These are phyloP conservation scores for Anthostomella pinea DNA, from an alignment of 2,329 filamentous ascomycete genomes.

Conservation along the genomic window DNA sequence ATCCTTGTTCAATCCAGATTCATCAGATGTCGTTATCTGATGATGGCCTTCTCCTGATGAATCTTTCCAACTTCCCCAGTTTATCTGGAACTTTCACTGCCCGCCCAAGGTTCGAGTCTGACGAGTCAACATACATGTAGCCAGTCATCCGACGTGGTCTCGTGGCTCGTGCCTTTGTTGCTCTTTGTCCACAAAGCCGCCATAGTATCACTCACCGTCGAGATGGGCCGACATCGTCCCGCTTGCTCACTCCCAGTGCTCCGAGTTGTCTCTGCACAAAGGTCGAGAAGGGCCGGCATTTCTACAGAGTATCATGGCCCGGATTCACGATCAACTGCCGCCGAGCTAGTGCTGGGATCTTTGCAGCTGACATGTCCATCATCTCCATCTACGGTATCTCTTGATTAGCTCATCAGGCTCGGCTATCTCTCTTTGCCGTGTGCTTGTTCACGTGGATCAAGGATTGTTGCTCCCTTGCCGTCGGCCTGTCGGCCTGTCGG, in stretches of 20 bases:
- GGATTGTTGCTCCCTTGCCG: too few relatives aligned
- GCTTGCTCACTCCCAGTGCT: too few relatives aligned
- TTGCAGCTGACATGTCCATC: not conserved
- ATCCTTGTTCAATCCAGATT: too few relatives aligned
- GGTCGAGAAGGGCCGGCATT: conserved; percentile 17
- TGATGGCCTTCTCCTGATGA: conserved; percentile 1
- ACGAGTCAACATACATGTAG: not conserved
- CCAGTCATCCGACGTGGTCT: too few relatives aligned
- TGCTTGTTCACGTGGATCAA: too few relatives aligned
- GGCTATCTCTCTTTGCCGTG: not conserved
- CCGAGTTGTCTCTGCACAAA: conserved; percentile 13
- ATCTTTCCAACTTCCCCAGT: not conserved
- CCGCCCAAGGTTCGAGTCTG: not conserved
- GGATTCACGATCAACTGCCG: not conserved
- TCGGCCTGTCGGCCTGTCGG: too few relatives aligned
- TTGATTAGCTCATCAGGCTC: not conserved
- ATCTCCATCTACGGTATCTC: not conserved
- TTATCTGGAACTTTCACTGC: not conserved
- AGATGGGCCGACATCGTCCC: too few relatives aligned
- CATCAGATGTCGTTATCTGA: too few relatives aligned
- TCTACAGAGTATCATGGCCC: conserved; percentile 15
- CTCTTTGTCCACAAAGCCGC: too few relatives aligned
- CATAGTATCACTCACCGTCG: too few relatives aligned
- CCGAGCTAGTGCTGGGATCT: not conserved
- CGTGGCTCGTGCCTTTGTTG: too few relatives aligned